These are phyloP conservation scores for Zygosaccharomyces pseudorouxii DNA, from an alignment of 805 yeast genomes.

Conservation along the genomic window DNA sequence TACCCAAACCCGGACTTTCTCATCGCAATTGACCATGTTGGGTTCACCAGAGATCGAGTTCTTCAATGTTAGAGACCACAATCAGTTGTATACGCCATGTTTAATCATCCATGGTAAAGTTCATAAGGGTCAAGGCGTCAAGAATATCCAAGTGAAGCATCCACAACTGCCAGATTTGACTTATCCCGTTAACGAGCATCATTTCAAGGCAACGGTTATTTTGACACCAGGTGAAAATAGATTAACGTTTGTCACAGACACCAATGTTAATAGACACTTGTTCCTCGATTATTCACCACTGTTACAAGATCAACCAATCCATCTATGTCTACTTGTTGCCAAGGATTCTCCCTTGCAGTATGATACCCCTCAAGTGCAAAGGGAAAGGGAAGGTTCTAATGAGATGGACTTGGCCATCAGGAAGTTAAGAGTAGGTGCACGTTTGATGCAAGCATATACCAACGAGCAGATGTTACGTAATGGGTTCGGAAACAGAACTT, in stretches of 20 bases:
- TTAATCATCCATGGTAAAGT: conserved; percentile 46
- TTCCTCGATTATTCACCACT: conserved; percentile 51
- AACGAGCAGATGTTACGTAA: conserved; percentile 79
- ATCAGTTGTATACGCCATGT: conserved; percentile 45
- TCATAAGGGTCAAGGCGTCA: conserved; percentile 21
- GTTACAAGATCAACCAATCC: conserved; percentile 67
- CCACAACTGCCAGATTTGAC: conserved; percentile 54
- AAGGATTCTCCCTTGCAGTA: conserved; percentile 65
- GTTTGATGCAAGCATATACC: conserved; percentile 88
- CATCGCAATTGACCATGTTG: background rate
- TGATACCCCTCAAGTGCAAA: conserved; percentile 58
- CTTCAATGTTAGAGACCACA: conserved; percentile 34
- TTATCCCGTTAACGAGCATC: conserved; percentile 63
- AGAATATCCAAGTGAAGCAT: conserved; percentile 43
- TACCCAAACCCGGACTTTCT: background rate
- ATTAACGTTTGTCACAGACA: conserved; percentile 46
- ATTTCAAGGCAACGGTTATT: conserved; percentile 72
- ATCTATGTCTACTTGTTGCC: conserved; percentile 71
- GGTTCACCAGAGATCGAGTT: conserved; percentile 24
- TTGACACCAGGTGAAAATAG: conserved; percentile 65
- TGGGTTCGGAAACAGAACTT: conserved; percentile 75
- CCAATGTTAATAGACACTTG: conserved; percentile 35
- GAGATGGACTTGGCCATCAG: conserved; percentile 63
- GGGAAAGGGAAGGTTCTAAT: conserved; percentile 51
- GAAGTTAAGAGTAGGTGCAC: conserved; percentile 74